These are phyloP conservation scores for Podaxis carcinomalis DNA, from an alignment of 768 basidiomycete species.

Conservation along the genomic window DNA sequence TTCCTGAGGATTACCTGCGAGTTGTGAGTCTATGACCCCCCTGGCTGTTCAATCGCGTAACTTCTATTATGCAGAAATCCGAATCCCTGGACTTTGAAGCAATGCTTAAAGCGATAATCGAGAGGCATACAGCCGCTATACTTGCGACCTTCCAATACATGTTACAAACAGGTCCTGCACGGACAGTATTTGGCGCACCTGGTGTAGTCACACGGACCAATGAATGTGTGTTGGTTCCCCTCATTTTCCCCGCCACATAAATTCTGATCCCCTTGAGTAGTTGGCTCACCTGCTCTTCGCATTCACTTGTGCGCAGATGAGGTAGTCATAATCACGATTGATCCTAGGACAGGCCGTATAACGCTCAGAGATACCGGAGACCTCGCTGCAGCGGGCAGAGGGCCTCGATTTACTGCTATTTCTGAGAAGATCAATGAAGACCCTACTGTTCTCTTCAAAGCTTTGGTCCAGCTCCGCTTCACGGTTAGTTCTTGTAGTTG, in stretches of 20 bases:
- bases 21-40: conserved; percentile 47
- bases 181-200: conserved; percentile 56
- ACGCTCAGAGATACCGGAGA: conserved; percentile 80
- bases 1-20: conserved; percentile 37
- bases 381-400: conserved; percentile 69
- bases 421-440: conserved; percentile 67
- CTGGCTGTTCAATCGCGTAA: background rate
- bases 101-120: conserved; percentile 58
- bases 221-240: conserved; percentile 41
- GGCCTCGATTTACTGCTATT: conserved; percentile 54
- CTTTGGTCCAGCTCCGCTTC: conserved; percentile 55
- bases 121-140: conserved; percentile 61
- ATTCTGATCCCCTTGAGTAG: conserved; percentile 27
- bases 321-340: conserved; percentile 71
- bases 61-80: conserved; percentile 43
- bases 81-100: conserved; percentile 71
- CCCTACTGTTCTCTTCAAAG: conserved; percentile 54
- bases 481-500: conserved; percentile 40
- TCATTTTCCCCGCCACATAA: background rate
- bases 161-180: conserved; percentile 43
- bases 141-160: conserved; percentile 52
- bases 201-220: conserved; percentile 53
- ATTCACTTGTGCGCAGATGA: conserved; percentile 75
- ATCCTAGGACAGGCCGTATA: conserved; percentile 74
- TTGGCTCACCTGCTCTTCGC: conserved; percentile 52